Base-by-base conservation (phyloP, 78 protist genomes). In the Speleostelium caveatum region DNA sequence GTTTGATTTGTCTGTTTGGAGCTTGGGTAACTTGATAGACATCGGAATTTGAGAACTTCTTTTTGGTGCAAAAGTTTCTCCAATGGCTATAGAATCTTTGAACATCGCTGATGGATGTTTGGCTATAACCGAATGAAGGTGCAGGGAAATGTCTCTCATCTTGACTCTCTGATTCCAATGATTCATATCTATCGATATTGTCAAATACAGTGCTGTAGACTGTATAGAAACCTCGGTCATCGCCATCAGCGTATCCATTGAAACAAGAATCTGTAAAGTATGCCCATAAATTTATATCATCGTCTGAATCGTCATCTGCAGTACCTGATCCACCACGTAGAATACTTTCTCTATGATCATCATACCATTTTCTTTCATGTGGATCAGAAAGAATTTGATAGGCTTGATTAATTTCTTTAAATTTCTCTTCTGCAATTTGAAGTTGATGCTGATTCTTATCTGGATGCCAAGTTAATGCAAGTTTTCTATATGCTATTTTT, bases 301-400 rank as follows among this genome's bases (percentile, higher is more conserved):
- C 87, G 30, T 67, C 86, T 3, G 19, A 93, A n/a, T 32, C 94
- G 22, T 36, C 93, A n/a, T 78, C 90, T 12, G 65, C 67, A 53
- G 65, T 63, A 33, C 78, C 78, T 59, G 45, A 32, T 19, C 93
- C 85, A 32, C 83, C 93, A 62, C 90, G 85, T 24, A 96, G 63
- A 51, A 93, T 94, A 6, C 75, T 49, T 12, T 93, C 95, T 7
- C 92, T 22, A 68, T 94, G 95, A 30, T 62, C 69, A 56, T 95
- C 97, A 42, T 95, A 95, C 96, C 96, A 93, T n/a, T 89, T 91
- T 24, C 96, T 45, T 79, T 95, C 96, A 38, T 89, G 59, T 21
- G 96, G 39, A 66, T 95, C 97, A 0, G 75, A 67, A 32, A 95
- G 86, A 4, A 85, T 55, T 6, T 61, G 36, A 62, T 95, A 95